These are phyloP conservation scores for Hypholoma sublateritium DNA, from an alignment of 768 basidiomycete species.

Conservation along the genomic window DNA sequence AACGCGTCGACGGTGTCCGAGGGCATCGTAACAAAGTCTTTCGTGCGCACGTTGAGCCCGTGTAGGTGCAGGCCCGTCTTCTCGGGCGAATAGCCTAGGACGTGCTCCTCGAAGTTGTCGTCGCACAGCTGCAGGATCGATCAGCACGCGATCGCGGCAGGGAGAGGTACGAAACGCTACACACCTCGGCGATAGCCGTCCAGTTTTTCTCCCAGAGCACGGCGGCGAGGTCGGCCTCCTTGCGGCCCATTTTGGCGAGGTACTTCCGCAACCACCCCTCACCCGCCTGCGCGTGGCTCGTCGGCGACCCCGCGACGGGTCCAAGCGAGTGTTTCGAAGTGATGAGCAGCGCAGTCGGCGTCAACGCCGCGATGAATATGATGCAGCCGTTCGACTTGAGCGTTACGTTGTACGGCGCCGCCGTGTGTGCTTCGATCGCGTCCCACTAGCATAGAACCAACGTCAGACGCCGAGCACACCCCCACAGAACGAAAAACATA, in stretches of 20 bases:
- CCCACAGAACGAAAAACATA: constrained; percentile 37
- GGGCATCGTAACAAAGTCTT: constrained; percentile 69
- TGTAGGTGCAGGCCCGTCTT: constrained; percentile 91
- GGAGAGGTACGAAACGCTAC: too few species aligned
- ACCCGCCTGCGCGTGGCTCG: constrained; percentile 81
- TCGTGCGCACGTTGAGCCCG: constrained; percentile 76
- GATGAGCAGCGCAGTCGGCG: constrained; percentile 70
- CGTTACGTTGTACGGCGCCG: constrained; percentile 80
- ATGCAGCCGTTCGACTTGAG: constrained; percentile 97
- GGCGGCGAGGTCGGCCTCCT: constrained; percentile 71
- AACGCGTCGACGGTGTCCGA: constrained; percentile 71
- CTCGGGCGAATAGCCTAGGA: constrained; percentile 78
- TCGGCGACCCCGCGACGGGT: constrained; percentile 32
- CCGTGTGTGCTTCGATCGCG: constrained; percentile 65
- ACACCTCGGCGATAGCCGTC: constrained; percentile 91
- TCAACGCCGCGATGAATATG: constrained; percentile 89
- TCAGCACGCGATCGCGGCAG: too few species aligned
- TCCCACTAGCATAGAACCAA: constrained; percentile 60
- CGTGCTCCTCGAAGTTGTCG: constrained; percentile 96
- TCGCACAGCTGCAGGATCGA: constrained; percentile 76
- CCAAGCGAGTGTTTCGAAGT: constrained; percentile 95
- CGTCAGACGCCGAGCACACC: not conserved
- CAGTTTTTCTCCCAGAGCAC: constrained; percentile 78
- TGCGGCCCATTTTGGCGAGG: constrained; percentile 56
- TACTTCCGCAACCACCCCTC: constrained; percentile 81